A percentile compares a stretch with the other conserved stretches of the same genome.
Conservation (phyloP, 2,329 filamentous ascomycete species). For the Sporothrix protearum region DNA sequence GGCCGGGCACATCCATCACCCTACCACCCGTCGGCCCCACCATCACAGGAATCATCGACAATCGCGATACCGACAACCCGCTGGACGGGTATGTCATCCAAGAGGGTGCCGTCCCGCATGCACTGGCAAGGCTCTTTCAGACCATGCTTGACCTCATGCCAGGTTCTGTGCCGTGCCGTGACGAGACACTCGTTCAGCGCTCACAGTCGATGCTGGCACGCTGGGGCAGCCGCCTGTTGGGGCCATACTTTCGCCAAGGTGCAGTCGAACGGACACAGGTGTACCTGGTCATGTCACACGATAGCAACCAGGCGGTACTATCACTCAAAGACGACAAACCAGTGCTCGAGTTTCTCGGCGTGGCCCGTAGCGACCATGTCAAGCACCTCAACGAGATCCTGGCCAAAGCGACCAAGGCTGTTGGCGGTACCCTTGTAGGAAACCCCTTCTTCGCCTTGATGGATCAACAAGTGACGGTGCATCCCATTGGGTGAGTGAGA, state of each 20-base stretch:
- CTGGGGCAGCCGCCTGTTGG: constrained; percentile 53
- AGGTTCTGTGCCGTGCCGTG: constrained; percentile 41
- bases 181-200: constrained; percentile 40
- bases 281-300: constrained; percentile 65
- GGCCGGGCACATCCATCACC: constrained; percentile 49
- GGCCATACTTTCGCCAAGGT: constrained; percentile 54
- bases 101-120: constrained; percentile 59
- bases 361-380: constrained; percentile 54
- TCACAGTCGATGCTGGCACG: constrained; percentile 48
- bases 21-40: constrained; percentile 56
- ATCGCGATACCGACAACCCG: constrained; percentile 51
- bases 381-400: constrained; percentile 51
- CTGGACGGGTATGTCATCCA: constrained; percentile 62
- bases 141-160: constrained; percentile 54
- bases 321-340: constrained; percentile 58
- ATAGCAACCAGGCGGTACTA: constrained; percentile 59
- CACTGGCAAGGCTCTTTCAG: constrained; percentile 55
- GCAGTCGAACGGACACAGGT: constrained; percentile 59
- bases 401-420: constrained; percentile 51
- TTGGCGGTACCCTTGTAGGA: constrained; percentile 58
- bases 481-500: constrained; percentile 55
- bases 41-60: constrained; percentile 61
- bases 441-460: constrained; percentile 57
- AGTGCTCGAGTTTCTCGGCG: constrained; percentile 57
- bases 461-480: constrained; percentile 59